A percentile compares a stretch with the other conserved stretches of the same genome.
Conservation (phyloP, 78 protist species). For the Thecamonas trahens region DNA sequence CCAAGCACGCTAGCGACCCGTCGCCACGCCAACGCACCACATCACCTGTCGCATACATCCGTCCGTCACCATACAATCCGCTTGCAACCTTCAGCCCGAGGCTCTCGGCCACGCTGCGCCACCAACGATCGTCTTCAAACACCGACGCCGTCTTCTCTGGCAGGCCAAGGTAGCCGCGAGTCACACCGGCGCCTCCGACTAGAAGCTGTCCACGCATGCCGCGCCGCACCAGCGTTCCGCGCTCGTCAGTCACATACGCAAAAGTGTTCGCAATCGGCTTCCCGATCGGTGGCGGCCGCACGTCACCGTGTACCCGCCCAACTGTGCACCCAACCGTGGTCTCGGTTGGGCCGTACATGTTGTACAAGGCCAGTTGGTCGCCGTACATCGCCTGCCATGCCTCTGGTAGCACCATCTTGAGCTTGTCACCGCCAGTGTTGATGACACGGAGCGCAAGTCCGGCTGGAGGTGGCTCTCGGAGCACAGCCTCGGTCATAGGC, state of each 20-base stretch:
- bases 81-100: no score
- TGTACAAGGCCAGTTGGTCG: not conserved
- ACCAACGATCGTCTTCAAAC: no score
- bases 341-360: constrained; percentile 16
- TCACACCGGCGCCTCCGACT: constrained; percentile 18
- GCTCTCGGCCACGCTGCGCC: no score
- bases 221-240: not conserved
- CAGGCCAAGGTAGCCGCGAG: constrained; percentile 17
- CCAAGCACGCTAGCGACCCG: constrained; percentile 7
- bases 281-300: no score
- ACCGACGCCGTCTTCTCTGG: constrained; percentile 34
- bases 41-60: no score
- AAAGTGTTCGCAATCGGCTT: not conserved
- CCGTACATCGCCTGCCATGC: not conserved
- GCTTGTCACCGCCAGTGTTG: not conserved
- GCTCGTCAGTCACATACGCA: constrained; percentile 6
- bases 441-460: not conserved
- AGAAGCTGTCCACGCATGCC: constrained; percentile 39
- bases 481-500: not conserved
- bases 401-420: not conserved
- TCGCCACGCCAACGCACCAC: no score
- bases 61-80: no score
- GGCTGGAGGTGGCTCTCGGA: not conserved
- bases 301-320: no score
- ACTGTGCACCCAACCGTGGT: no score